Evolutionary conservation across 208 protist species (phyloP), one percentile per base, ranked within the genome.

Genomic region (Leishmania aethiopica): DNA sequence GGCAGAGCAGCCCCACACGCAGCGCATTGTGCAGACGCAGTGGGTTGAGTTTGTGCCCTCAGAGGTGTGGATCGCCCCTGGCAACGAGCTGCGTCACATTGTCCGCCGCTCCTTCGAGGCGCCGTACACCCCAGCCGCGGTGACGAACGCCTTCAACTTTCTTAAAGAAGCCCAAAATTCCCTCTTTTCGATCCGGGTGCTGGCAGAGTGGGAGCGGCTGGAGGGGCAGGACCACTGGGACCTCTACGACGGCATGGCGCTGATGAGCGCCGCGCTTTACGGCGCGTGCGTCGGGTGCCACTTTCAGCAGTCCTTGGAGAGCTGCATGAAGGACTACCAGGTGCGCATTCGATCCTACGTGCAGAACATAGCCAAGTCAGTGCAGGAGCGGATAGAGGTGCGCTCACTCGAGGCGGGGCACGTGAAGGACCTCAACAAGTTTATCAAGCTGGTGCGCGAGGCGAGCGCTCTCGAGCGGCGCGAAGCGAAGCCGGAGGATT

Each of bases 11-110:
- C 77, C 76, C 35, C 81, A 71, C 77, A 64, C 77, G 70, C 75
- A 71, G 62, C 71, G 80, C 53, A 64, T 91, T 2, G 83, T 76
- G 28, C 60, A 86, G 57, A 73, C 82, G 42, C 81, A 88, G 8
- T 94, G 86, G 80, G 89, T 82, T 0, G 91, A 94, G 77, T 94
- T 89, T 79, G 76, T 92, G 51, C 91, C 91, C 1, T 55, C 66
- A 7, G 35, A 60, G 42, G 62, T 92, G 19, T 64, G 35, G n/a
- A 81, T 92, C 47, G 53, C 77, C 4, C 80, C 49, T n/a, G 69
- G 40, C 35, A 87, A 91, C 17, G 67, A 47, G 6, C 60, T 88
- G 59, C 67, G 70, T 35, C 55, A 76, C 40, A 75, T 92, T 75
- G 66, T 76, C 13, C 80, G 85, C 3, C 86, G 84, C 51, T 89